These are phyloP conservation scores for Sclerotinia trifoliorum DNA, from an alignment of 2,329 filamentous ascomycete species.

Conservation along the genomic window DNA sequence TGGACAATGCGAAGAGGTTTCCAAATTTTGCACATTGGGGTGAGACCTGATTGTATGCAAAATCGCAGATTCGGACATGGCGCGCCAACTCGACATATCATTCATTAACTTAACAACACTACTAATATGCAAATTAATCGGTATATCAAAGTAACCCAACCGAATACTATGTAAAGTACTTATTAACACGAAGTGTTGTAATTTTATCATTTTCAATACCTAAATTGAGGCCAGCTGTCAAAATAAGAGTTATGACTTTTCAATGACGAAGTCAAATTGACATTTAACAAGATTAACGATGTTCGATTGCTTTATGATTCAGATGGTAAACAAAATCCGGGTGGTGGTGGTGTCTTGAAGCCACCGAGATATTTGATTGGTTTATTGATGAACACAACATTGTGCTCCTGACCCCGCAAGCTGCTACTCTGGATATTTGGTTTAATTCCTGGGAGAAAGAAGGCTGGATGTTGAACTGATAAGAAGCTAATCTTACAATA, in stretches of 20 bases:
- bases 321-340: background rate
- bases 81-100: background rate
- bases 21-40: conserved; percentile 1
- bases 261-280: background rate
- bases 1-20: conserved; percentile 7
- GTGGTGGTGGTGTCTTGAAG: conserved; percentile 6
- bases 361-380: conserved; percentile 3
- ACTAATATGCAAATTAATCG: background rate
- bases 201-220: background rate
- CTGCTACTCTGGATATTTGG: background rate
- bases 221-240: background rate
- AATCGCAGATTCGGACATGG: background rate
- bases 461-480: background rate
- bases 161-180: background rate
- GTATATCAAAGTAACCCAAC: background rate
- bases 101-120: background rate
- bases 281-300: too few species aligned
- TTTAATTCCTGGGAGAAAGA: background rate
- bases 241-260: background rate
- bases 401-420: conserved; percentile 18
- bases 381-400: conserved; percentile 5
- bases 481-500: background rate
- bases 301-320: background rate
- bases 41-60: conserved; percentile 14
- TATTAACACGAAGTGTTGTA: background rate